Base-by-base conservation (phyloP, 345 rosid genomes). In the Nephelium lappaceum region DNA sequence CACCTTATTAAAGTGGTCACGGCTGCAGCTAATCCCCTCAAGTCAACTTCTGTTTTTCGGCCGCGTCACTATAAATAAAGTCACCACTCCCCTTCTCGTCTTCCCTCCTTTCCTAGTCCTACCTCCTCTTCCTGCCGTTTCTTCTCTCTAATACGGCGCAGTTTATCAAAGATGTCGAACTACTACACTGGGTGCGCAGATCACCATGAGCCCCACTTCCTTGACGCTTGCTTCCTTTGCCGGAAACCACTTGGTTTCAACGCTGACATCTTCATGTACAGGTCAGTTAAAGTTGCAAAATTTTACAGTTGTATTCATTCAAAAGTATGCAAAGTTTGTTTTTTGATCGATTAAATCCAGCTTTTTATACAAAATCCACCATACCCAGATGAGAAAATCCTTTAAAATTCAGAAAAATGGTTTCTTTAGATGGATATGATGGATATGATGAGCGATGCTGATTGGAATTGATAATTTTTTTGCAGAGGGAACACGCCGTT, bases 211-310 rank as follows among this genome's bases (percentile, higher is more conserved):
- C 79, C 91, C 23, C 91, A 93, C 81, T 95, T 91, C 76, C 95
- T 93, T 1, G 90, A 91, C 49, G 86, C 91, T 0, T 95, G 98
- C 74, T 87, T 85, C 83, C 92, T 91, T 60, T 95, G 98, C 78
- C 76, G 82, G 64, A 92, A 89, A 84, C 85, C 89, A 0, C 91
- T 95, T 5, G 89, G 89, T 6, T 77, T 51, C 41, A 85, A 95
- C 82, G 79, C 92, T 15, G 94, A 95, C 71, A 93, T 95, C 77
- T 95, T 88, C 92, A 95, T 93, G 98, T 95, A 95, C 90, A 90
- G 97, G 98, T 91, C 72, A 61, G 84, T 1, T 23, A 5, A 31
- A 5, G 5, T 38, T 14, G 5, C 15, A 5, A 21, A 5, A 10
- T 12, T 49, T 23, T n/a, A 31, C 58, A 11, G 8, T 19, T 2